Base-by-base conservation (phyloP, 1,284 basidiomycete species). In the Meripilus lineatus region DNA sequence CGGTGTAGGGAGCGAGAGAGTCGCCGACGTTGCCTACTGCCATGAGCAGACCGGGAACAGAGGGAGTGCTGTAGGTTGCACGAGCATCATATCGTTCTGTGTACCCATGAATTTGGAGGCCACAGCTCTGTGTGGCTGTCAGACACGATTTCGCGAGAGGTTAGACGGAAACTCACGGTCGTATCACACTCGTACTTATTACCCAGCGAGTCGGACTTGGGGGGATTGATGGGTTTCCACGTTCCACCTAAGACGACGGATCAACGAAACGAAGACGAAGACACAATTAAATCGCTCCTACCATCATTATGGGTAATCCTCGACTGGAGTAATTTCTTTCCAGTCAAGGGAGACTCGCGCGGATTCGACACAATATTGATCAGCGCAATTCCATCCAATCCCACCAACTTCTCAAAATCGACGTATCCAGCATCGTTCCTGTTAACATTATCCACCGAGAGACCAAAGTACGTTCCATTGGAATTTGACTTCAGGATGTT, bases 361-460 rank as follows among this genome's bases (percentile, higher is more conserved):
- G 91, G 75, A 59, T 99, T 96, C 13, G 80, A 67, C 2, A 99
- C 92, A 26, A 97, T 63, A 58, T 99, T 99, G 55, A 94, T 79
- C 35, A 99, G 68, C 5, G 93, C 93, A 51, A 99, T 95, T 0
- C 95, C 95, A 64, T 99, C 94, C 39, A 99, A 66, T 2, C 93
- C 94, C 48, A 89, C 82, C 79, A 98, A 89, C 74, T 98, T 99
- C 70, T 99, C 95, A 57, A 99, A 99, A 64, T 99, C 96, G 37
- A 94, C 95, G 56, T 79, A 98, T 13, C 96, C 95, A 0, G 70
- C 62, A 0, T 79, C 69, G 62, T 99, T 86, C 21, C 95, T 80
- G 65, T 99, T 99, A 47, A 93, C 95, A 55, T 92, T 77, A 54
- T 91, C 87, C 38, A 89, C 60, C 0, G 93, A 90, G 14, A 93